Percentiles rank a stretch among this genome's conserved stretches.
Evolutionary conservation across 2,329 filamentous ascomycete species (phyloP).

Genomic region (Talaromyces sp.): DNA sequence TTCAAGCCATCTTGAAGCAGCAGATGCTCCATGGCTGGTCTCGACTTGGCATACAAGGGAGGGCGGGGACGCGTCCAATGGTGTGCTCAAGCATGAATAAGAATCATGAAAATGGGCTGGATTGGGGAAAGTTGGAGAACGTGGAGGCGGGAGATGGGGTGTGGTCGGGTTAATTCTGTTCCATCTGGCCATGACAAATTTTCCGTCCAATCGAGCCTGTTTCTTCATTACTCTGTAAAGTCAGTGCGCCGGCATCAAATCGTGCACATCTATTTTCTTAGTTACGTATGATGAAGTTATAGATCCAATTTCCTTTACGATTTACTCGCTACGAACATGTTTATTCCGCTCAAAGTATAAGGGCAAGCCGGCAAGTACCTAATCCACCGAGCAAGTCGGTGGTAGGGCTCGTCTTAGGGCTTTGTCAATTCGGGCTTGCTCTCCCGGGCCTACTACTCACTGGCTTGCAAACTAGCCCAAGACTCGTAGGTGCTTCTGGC

Average conservation of each 20-base stretch:
- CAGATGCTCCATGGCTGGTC: not conserved
- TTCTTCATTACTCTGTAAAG: not conserved
- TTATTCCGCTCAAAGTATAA: not conserved
- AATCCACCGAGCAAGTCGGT: not conserved
- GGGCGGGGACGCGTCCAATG: not conserved
- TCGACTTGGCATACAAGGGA: not conserved
- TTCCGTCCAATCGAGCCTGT: not conserved
- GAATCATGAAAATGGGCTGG: not conserved
- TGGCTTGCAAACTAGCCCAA: too few relatives aligned
- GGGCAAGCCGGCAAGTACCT: not conserved
- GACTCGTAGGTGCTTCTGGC: too few relatives aligned
- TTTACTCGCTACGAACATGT: not conserved
- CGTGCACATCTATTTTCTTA: not conserved
- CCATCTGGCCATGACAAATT: not conserved
- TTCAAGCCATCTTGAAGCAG: not conserved
- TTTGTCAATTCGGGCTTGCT: too few relatives aligned
- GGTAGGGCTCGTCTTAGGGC: too few relatives aligned
- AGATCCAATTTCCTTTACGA: not conserved
- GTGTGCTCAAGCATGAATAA: not conserved
- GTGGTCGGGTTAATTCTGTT: not conserved
- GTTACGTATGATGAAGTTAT: not conserved
- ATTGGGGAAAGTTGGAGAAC: not conserved
- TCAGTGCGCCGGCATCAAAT: not conserved
- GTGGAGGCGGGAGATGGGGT: not conserved
- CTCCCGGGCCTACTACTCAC: too few relatives aligned